Percentiles rank a stretch among this genome's conserved stretches.
Evolutionary conservation across 2,329 filamentous ascomycete species (phyloP).

Genomic region (Cytospora chrysosperma): DNA sequence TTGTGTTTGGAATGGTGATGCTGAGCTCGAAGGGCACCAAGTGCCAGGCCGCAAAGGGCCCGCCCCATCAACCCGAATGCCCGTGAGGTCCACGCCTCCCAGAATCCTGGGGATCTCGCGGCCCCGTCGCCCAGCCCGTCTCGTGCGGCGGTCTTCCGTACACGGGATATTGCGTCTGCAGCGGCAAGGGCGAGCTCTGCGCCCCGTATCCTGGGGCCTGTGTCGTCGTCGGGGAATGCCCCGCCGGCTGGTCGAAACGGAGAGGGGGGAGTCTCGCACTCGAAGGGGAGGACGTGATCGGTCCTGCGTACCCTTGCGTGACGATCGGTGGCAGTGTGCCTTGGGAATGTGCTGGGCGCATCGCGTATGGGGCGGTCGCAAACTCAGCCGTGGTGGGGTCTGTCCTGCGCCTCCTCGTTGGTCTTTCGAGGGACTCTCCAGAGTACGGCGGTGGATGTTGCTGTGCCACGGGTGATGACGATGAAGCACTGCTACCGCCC

Average conservation of each 20-base stretch:
- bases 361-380: constrained; percentile 42
- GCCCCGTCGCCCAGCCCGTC: constrained; percentile 39
- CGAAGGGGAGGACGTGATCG: constrained; percentile 28
- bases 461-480: constrained; percentile 21
- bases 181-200: constrained; percentile 19
- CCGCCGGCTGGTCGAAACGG: constrained; percentile 43
- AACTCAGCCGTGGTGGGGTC: constrained; percentile 32
- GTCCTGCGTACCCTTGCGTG: constrained; percentile 17
- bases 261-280: constrained; percentile 50
- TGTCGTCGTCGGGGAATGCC: constrained; percentile 30
- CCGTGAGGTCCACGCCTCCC: constrained; percentile 1
- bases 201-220: constrained; percentile 16
- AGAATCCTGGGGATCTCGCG: constrained; percentile 24
- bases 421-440: constrained; percentile 42
- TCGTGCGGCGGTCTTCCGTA: constrained; percentile 36
- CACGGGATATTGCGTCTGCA: constrained; percentile 25
- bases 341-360: constrained; percentile 33
- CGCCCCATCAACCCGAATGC: neutral
- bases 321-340: constrained; percentile 42
- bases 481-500: constrained; percentile 30
- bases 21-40: too few species aligned
- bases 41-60: too few species aligned
- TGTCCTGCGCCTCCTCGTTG: constrained; percentile 47
- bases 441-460: constrained; percentile 27
- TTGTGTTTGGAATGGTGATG: neutral